Base-by-base conservation (phyloP, 768 basidiomycete species). In the Hirschioporus abietinus region DNA sequence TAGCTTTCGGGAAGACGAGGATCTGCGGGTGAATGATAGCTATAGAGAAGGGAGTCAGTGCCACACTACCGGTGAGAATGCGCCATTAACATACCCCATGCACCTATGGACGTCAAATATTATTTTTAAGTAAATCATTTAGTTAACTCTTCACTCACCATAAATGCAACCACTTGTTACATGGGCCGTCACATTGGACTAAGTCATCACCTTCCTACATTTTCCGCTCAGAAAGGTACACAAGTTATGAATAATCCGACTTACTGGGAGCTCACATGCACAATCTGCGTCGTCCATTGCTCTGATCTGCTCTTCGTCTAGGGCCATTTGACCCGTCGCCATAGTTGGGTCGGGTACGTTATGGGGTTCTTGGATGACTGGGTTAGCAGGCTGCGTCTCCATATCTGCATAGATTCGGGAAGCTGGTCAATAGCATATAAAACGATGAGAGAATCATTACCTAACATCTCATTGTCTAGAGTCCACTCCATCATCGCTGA, bases 131-230 rank as follows among this genome's bases (percentile, higher is more conserved):
- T 15, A 18, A 15, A 61, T 25, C 34, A 35, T 24, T 7, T 9
- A n/a, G 61, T 36, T 61, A n/a, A 60, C 18, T 9, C 25, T 23
- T 30, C 66, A 72, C 84, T 65, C 65, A 92, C 92, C 92, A 94
- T 58, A 87, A 71, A 74, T 94, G 92, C 72, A 84, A 89, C 91
- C 91, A 92, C 66, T 79, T 83, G 20, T 79, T 79, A 75, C 92
- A 93, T n/a, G 81, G 85, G 9, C 86, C 87, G 67, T 93, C 90
- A 71, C 92, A 94, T 65, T 85, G 81, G 66, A 85, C 82, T 30
- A 70, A 72, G 25, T 83, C 80, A 68, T 89, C 88, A 30, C 88
- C 86, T 18, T 79, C 71, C 89, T 92, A 72, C 30, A 67, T 62
- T 60, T 15, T 30, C 27, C 30, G 58, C 12, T 23, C 1, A 63